phyloP scores from a whole-genome alignment of 805 yeast genomes.

The Ogataea trehaloabstinens region DNA sequence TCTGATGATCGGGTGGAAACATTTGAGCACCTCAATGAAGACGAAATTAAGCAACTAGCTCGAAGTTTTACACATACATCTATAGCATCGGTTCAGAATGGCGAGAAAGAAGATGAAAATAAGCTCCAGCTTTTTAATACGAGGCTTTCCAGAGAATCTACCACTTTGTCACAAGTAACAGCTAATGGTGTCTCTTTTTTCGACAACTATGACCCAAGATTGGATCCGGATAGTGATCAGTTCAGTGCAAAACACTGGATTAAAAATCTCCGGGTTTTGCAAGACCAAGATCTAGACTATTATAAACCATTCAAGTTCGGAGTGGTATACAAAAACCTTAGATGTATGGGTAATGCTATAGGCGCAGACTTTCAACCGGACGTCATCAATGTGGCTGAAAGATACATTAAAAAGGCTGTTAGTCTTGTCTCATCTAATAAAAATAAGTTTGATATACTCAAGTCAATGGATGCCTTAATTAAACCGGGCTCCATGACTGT shows the following conservation, averaged over 20 bases:
- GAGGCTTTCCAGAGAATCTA: conserved; percentile 33
- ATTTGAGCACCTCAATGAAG: conserved; percentile 30
- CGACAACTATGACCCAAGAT: conserved; percentile 26
- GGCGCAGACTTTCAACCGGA: conserved; percentile 62
- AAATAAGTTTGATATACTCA: conserved; percentile 45
- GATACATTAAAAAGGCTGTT: conserved; percentile 20
- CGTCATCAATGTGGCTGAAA: conserved; percentile 39
- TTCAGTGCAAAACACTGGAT: conserved; percentile 61
- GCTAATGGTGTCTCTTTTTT: conserved; percentile 36
- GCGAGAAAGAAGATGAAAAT: conserved; percentile 1
- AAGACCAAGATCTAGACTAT: conserved; percentile 51
- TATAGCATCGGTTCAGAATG: background rate
- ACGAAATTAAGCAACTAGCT: conserved; percentile 39
- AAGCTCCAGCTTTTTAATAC: conserved; percentile 15
- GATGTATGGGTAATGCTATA: conserved; percentile 57
- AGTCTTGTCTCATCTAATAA: conserved; percentile 4
- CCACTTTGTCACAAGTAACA: conserved; percentile 37
- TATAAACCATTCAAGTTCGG: conserved; percentile 58
- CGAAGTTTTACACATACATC: conserved; percentile 25
- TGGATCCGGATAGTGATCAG: conserved; percentile 52
- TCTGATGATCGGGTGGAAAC: conserved; percentile 27
- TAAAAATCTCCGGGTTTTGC: conserved; percentile 50
- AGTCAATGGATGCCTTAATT: conserved; percentile 59
- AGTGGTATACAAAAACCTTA: conserved; percentile 50
- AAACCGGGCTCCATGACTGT: conserved; percentile 64